These are phyloP conservation scores for Diddensiella caesifluorescens DNA, from an alignment of 805 yeast genomes.

Conservation along the genomic window DNA sequence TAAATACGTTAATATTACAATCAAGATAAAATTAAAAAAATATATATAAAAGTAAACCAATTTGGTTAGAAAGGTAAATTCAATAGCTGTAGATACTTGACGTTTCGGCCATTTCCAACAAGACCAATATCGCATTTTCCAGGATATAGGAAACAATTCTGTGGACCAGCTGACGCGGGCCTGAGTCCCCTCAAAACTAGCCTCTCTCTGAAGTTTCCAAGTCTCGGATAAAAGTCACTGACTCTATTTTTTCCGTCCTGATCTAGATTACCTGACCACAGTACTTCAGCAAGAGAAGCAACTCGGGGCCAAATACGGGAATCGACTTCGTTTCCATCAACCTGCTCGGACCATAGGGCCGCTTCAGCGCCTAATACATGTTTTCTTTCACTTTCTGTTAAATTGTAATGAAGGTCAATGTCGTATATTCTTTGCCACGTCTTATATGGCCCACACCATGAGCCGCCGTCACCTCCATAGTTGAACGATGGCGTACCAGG, in stretches of 20 bases:
- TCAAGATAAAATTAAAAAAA: neutral
- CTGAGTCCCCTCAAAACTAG: slow-evolving; percentile 33
- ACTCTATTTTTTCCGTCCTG: slow-evolving; percentile 30
- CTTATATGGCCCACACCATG: slow-evolving; percentile 41
- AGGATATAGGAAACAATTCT: neutral
- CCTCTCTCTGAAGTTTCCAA: slow-evolving; percentile 37
- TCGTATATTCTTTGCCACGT: slow-evolving; percentile 39
- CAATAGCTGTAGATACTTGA: neutral
- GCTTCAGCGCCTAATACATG: slow-evolving; percentile 38
- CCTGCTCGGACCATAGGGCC: slow-evolving; percentile 38
- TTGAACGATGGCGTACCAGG: slow-evolving; percentile 29
- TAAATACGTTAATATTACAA: neutral
- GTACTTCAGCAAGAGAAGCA: slow-evolving; percentile 37
- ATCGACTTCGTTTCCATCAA: slow-evolving; percentile 31
- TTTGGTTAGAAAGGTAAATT: no score
- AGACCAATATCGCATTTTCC: slow-evolving; percentile 1
- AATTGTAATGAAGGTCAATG: slow-evolving; percentile 30
- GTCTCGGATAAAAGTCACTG: slow-evolving; percentile 30
- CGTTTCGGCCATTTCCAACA: slow-evolving; percentile 1
- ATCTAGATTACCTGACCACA: slow-evolving; percentile 38
- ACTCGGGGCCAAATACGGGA: slow-evolving; percentile 37
- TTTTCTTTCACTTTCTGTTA: slow-evolving; percentile 28
- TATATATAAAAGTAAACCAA: neutral
- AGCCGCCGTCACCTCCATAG: slow-evolving; percentile 31
- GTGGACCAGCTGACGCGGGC: slow-evolving; percentile 31